Conservation (phyloP, 2,329 filamentous ascomycete genomes). For the Cyclaneusma minus region DNA sequence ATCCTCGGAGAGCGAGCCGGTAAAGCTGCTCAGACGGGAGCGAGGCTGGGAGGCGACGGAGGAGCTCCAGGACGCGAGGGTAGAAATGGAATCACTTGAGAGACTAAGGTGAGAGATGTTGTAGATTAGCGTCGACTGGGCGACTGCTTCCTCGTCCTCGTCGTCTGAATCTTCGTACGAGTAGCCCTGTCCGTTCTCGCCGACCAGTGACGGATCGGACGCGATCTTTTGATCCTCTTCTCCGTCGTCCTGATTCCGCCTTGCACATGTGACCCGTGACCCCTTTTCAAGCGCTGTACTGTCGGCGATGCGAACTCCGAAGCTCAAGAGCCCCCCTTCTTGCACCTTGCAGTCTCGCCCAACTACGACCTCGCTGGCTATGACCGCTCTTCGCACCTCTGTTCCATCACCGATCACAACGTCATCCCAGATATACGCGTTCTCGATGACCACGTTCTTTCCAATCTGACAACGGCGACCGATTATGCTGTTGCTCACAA, state of each 20-base stretch:
- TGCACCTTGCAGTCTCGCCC: constrained; percentile 56
- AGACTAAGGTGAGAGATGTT: constrained; percentile 19
- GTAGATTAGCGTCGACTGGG: constrained; percentile 30
- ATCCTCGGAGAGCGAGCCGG: constrained; percentile 54
- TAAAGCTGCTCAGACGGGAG: constrained; percentile 54
- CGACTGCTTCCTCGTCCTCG: constrained; percentile 37
- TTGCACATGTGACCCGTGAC: constrained; percentile 25
- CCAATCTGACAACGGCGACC: constrained; percentile 79
- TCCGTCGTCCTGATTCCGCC: constrained; percentile 23
- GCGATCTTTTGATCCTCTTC: constrained; percentile 11
- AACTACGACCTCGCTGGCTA: constrained; percentile 58
- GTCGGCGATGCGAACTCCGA: constrained; percentile 57
- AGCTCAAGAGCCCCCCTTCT: constrained; percentile 65
- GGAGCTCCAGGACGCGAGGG: constrained; percentile 38
- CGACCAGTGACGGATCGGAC: constrained; percentile 38
- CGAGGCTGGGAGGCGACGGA: constrained; percentile 24
- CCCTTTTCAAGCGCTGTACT: constrained; percentile 27
- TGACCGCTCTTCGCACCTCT: constrained; percentile 53
- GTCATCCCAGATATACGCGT: constrained; percentile 82
- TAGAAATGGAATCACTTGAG: constrained; percentile 44
- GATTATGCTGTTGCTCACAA: constrained; percentile 61
- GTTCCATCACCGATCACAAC: constrained; percentile 61
- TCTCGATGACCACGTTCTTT: constrained; percentile 61
- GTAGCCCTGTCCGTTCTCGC: constrained; percentile 41
- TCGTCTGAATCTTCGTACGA: constrained; percentile 50